Evolutionary conservation across 495 filamentous ascomycete species (phyloP).

Genomic region (Aspergillus hancockii): DNA sequence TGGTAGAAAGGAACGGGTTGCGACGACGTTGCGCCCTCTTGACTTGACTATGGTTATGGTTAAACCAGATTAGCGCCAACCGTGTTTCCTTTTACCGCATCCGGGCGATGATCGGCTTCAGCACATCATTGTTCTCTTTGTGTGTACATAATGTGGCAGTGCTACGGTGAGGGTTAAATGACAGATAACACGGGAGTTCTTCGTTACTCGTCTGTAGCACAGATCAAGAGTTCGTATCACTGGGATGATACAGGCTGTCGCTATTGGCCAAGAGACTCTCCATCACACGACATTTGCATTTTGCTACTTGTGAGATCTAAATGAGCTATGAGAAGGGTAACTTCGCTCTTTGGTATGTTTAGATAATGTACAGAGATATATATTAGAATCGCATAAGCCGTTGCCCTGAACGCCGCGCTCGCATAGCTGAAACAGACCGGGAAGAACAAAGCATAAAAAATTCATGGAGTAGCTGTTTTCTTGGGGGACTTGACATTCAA

Average conservation of each 20-base stretch:
- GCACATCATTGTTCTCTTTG: constrained; percentile 1
- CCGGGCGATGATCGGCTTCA: constrained; percentile 13
- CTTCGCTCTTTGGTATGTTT: background rate
- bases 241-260: too few relatives aligned
- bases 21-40: background rate
- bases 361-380: background rate
- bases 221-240: too few relatives aligned
- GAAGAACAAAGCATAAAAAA: constrained; percentile 15
- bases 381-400: background rate
- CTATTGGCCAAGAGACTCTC: too few relatives aligned
- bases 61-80: constrained; percentile 9
- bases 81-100: constrained; percentile 23
- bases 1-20: background rate
- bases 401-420: constrained; percentile 21
- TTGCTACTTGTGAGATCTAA: background rate
- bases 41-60: constrained; percentile 11
- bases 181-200: background rate
- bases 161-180: background rate
- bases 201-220: too few relatives aligned
- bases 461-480: constrained; percentile 22
- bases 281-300: too few relatives aligned
- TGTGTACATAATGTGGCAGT: background rate
- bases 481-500: constrained; percentile 45
- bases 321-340: background rate
- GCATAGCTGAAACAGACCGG: constrained; percentile 6